A percentile compares a stretch with the other conserved stretches of the same genome.
These are phyloP conservation scores for Mortierella antarctica DNA, from an alignment of 192 early-diverging fungal genomes.

Conservation along the genomic window DNA sequence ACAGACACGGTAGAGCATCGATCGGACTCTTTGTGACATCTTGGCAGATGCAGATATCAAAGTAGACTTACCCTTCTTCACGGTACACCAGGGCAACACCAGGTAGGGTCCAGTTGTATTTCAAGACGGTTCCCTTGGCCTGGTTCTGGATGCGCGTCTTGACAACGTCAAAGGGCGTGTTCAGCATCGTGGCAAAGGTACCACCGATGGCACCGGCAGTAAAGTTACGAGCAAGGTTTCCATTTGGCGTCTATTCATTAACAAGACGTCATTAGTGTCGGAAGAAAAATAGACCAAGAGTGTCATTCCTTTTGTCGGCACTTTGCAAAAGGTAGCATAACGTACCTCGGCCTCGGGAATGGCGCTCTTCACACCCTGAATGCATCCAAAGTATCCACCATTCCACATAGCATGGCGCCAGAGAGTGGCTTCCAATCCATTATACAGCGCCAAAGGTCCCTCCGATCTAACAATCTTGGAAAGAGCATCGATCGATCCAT, in stretches of 20 bases:
- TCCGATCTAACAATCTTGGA: slow-evolving; percentile 84
- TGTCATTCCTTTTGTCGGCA: neutral
- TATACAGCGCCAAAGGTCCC: slow-evolving; percentile 85
- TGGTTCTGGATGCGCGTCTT: slow-evolving; percentile 96
- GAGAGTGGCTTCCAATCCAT: slow-evolving; percentile 92
- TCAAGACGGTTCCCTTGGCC: slow-evolving; percentile 69
- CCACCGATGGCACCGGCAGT: slow-evolving; percentile 92
- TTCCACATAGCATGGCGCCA: slow-evolving; percentile 97
- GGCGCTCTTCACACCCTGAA: slow-evolving; percentile 72
- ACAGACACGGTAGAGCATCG: no score
- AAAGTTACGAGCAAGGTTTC: slow-evolving; percentile 87
- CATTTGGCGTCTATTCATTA: slow-evolving; percentile 68
- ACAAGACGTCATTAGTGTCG: neutral
- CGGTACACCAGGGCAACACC: slow-evolving; percentile 78
- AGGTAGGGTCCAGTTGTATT: slow-evolving; percentile 92
- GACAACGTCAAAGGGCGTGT: slow-evolving; percentile 97
- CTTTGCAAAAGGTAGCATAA: neutral
- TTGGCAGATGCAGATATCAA: no score
- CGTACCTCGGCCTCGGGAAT: slow-evolving; percentile 81
- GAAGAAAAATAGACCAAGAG: neutral
- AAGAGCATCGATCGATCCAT: slow-evolving; percentile 82
- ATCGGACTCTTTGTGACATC: no score
- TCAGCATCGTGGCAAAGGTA: slow-evolving; percentile 91
- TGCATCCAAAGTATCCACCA: slow-evolving; percentile 95
- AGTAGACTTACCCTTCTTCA: slow-evolving; percentile 83